Base-by-base conservation (phyloP, 129 eudicot genomes). In the Lactuca saligna region DNA sequence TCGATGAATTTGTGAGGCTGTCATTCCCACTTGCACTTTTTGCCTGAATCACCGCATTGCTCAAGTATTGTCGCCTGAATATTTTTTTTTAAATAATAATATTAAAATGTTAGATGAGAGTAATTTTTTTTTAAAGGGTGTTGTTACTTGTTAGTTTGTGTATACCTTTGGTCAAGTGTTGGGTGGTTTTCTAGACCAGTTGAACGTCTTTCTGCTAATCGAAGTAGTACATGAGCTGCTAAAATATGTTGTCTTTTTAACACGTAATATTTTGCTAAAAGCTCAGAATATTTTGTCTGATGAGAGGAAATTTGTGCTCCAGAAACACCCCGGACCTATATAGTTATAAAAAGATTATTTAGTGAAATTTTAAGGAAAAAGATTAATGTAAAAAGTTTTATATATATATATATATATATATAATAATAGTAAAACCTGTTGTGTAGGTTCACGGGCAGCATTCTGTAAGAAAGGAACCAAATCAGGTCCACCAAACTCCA, bases 401-500 rank as follows among this genome's bases (percentile, higher is more conserved):
- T 25, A 25, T 25, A 25, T 0, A 0, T 0, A 25, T 25, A 25
- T 25, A 25, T 25, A 25, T 25, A 25, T 0, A 0, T 0, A 25
- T 0, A 25, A 25, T 25, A 25, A 25, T 0, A 25, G 12, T 11
- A 54, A 70, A 68, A 93, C 99, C 95, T 87, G 88, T 51, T 79
- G 82, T 16, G 54, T 63, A 60, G 97, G 80, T 74, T 87, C 96
- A 69, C 87, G 88, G 29, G 87, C 88, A 42, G 99, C 87, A 76
- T 70, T 85, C 79, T 87, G 97, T 81, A 94, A 63, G 71, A 89
- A 89, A 7, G 83, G 96, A 65, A 94, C 97, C 81, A 94, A 72
- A 74, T 94, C 99, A 34, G 97, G 82, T 44, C 99, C 99, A 20
- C 96, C 99, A 72, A 76, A 94, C 71, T 94, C 99, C 81, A 94